Base-by-base conservation (phyloP, 1,284 basidiomycete genomes). In the Chalciporus sp. region DNA sequence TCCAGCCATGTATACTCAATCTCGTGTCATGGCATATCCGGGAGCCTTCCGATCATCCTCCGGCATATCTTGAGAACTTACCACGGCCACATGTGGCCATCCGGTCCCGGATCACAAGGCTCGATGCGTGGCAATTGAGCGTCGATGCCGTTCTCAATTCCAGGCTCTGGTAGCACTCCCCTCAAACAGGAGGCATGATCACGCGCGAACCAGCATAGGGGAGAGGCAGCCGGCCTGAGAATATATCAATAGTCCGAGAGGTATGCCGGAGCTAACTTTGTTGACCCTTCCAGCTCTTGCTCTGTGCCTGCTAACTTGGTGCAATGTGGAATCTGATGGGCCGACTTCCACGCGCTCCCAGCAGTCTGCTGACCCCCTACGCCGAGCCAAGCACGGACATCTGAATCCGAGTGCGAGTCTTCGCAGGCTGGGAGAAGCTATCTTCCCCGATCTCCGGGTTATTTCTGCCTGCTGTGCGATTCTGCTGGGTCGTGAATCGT, bases 221-320 rank as follows among this genome's bases (percentile, higher is more conserved):
- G 33, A 57, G 49, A 49, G 20, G 17, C 28, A 26, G 10, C 58
- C 27, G 35, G 35, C 48, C 47, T 60, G 51, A 42, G 51, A 64
- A 53, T 23, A 11, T 4, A 8, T 9, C 19, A 23, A 2, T 14
- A 19, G 19, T 31, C 19, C 20, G 33, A 7, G 31, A 14, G 26
- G n/a, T 43, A 14, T 9, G n/a, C 27, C 39, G n/a, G 23, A 12
- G n/a, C 27, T 41, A 16, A 14, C 35, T n/a, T 23, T 42, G 5
- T 14, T 37, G 14, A 3, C 7, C 14, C 1, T 31, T 20, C 17
- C 2, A 5, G 9, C 6, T 17, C 35, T 14, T 39, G n/a, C 29
- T 40, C 29, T 27, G 1, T 26, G 26, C 4, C 14, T n/a, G 17
- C 27, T 5, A 7, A 8, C 28, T 31, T 26, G 27, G 45, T 8